These are phyloP conservation scores for Penicillium samsonianum DNA, from an alignment of 495 filamentous ascomycete genomes.

Conservation along the genomic window DNA sequence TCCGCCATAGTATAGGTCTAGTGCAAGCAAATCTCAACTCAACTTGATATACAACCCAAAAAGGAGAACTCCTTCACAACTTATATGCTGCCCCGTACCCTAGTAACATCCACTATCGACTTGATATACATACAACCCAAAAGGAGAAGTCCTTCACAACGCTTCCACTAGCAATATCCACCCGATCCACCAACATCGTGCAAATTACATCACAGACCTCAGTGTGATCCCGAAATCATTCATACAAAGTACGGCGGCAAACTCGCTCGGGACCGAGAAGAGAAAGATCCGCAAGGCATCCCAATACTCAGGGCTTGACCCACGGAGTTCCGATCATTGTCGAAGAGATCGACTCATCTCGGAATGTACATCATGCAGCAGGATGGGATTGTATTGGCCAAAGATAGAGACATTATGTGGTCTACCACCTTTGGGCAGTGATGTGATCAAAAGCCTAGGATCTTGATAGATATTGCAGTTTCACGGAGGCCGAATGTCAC, in stretches of 20 bases:
- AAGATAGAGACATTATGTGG: background rate
- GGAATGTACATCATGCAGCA: background rate
- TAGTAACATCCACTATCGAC: background rate
- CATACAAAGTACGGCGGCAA: background rate
- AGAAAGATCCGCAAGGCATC: background rate
- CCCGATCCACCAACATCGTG: background rate
- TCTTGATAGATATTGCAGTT: background rate
- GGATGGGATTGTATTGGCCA: background rate
- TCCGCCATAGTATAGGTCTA: slow-evolving; percentile 14
- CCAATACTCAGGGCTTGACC: background rate
- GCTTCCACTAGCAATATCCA: background rate
- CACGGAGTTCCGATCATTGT: background rate
- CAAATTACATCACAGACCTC: background rate
- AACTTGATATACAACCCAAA: background rate
- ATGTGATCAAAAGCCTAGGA: background rate
- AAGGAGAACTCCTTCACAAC: background rate
- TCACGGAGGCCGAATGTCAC: background rate
- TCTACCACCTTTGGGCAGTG: background rate
- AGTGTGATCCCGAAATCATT: background rate
- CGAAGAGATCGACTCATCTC: background rate
- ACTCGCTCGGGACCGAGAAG: background rate
- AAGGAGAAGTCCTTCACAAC: background rate
- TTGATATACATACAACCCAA: background rate
- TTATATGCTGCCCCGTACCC: background rate
- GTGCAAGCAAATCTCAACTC: background rate